phyloP scores from a whole-genome alignment of 2,329 filamentous ascomycete genomes.

The Cucurbitaria berberidis region DNA sequence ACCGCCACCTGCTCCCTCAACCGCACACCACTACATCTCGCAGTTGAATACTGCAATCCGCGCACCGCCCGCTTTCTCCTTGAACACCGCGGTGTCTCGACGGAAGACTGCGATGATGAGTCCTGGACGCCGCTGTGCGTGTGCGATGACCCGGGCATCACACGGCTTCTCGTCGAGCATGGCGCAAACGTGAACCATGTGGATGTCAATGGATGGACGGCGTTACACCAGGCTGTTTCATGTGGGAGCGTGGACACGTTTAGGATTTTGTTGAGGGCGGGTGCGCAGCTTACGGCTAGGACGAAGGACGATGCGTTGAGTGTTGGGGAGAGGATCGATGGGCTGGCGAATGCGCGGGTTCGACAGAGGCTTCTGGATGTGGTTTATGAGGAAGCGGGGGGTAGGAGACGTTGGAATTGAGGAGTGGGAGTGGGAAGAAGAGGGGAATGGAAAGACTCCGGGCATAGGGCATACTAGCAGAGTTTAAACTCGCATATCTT shows the following conservation, averaged over 20 bases:
- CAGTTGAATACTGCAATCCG: background rate
- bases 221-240: slow-evolving; percentile 2
- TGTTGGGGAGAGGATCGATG: background rate
- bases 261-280: background rate
- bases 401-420: background rate
- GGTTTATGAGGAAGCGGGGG: background rate
- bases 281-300: background rate
- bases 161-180: background rate
- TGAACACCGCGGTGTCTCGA: background rate
- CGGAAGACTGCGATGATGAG: background rate
- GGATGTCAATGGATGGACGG: background rate
- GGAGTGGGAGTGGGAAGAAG: background rate
- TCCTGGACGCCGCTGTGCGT: background rate
- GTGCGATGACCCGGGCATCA: background rate
- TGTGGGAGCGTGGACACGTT: background rate
- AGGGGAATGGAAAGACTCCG: background rate
- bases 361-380: background rate
- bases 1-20: background rate
- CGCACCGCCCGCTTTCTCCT: background rate
- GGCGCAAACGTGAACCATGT: background rate
- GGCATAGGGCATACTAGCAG: too few species aligned
- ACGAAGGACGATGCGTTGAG: background rate
- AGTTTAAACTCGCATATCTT: background rate
- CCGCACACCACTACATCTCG: slow-evolving; percentile 8
- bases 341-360: background rate